Conservation (phyloP, 345 rosid genomes). For the Limnanthes douglasii region DNA sequence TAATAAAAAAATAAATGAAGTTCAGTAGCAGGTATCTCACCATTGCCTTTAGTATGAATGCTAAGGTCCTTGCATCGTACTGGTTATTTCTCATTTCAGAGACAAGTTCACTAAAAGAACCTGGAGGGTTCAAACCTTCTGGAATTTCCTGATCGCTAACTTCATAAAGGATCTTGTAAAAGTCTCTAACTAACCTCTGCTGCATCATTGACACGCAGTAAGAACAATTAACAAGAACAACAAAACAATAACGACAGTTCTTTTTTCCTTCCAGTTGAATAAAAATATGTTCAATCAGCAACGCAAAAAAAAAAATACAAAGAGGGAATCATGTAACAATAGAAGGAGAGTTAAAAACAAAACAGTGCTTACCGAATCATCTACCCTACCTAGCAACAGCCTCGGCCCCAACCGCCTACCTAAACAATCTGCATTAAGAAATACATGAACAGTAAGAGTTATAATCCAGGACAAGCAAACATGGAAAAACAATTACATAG, state of each 20-base stretch:
- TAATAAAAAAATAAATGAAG: constrained; percentile 1
- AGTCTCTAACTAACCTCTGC: constrained; percentile 85
- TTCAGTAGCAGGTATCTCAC: constrained; percentile 21
- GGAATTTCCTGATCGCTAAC: constrained; percentile 78
- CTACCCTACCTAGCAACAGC: constrained; percentile 76
- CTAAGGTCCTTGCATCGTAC: constrained; percentile 81
- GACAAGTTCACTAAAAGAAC: constrained; percentile 78
- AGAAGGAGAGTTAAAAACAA: neutral
- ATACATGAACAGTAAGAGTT: neutral
- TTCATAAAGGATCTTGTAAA: constrained; percentile 71
- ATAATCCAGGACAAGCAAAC: too few relatives aligned
- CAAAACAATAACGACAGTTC: too few relatives aligned
- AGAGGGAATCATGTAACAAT: constrained; percentile 3
- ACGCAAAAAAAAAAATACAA: constrained; percentile 7
- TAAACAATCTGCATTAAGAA: constrained; percentile 53
- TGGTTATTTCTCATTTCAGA: constrained; percentile 76
- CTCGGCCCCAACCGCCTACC: constrained; percentile 97
- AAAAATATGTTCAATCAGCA: too few relatives aligned
- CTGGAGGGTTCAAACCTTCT: constrained; percentile 67
- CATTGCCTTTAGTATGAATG: constrained; percentile 75
- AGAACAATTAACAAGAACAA: too few relatives aligned
- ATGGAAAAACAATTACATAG: too few relatives aligned
- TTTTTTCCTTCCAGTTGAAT: too few relatives aligned
- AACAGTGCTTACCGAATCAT: constrained; percentile 57
- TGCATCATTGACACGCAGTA: constrained; percentile 14